Conservation (phyloP, 2,329 filamentous ascomycete species). For the Fusarium sp. region DNA sequence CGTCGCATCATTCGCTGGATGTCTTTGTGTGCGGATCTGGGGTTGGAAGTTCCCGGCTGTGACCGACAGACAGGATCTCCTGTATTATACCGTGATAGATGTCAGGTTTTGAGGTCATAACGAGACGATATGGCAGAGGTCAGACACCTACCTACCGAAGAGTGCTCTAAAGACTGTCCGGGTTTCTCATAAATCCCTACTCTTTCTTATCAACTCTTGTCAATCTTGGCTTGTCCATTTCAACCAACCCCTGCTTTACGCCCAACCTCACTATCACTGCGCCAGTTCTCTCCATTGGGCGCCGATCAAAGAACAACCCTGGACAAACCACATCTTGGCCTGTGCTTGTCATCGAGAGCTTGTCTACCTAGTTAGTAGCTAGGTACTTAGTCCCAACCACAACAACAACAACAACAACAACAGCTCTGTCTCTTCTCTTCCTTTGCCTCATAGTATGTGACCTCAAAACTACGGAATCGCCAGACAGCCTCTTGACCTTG, state of each 20-base stretch:
- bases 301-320: slow-evolving; percentile 32
- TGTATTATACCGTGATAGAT: slow-evolving; percentile 12
- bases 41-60: neutral
- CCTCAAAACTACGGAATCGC: slow-evolving; percentile 6
- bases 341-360: slow-evolving; percentile 32
- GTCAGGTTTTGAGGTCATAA: slow-evolving; percentile 26
- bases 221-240: slow-evolving; percentile 9
- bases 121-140: slow-evolving; percentile 10
- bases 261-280: slow-evolving; percentile 30
- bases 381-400: neutral
- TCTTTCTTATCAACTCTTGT: slow-evolving; percentile 25
- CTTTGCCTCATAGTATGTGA: slow-evolving; percentile 4
- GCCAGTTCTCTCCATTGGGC: slow-evolving; percentile 35
- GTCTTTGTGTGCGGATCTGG: neutral
- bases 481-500: neutral
- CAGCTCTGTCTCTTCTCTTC: neutral
- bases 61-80: neutral
- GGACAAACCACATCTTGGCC: slow-evolving; percentile 26
- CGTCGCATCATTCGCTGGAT: neutral
- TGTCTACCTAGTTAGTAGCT: neutral
- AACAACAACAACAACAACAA: neutral
- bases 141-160: slow-evolving; percentile 6
- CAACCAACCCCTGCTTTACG: slow-evolving; percentile 30
- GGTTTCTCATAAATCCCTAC: neutral
- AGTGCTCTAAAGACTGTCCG: neutral